phyloP scores from a whole-genome alignment of 2,329 filamentous ascomycete species.

The Diaporthe eres region DNA sequence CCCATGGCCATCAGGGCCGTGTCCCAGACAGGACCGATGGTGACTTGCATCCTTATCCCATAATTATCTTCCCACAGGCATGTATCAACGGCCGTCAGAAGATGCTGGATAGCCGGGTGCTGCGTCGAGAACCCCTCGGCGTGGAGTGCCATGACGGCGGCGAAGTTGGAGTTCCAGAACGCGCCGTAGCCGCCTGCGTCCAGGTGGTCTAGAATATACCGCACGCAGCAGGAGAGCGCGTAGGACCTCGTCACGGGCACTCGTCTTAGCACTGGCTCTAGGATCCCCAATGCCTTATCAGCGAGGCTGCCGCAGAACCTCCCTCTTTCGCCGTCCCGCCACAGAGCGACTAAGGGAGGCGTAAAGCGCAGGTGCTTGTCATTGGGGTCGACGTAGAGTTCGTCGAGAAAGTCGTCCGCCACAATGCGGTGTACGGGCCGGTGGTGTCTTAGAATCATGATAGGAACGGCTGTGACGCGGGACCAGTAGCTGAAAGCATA shows the following conservation, averaged over 20 bases:
- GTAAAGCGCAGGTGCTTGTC: not conserved
- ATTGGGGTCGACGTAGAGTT: not conserved
- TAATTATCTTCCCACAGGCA: constrained; percentile 36
- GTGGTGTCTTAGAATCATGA: constrained; percentile 1
- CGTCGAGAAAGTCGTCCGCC: not conserved
- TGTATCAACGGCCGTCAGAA: not conserved
- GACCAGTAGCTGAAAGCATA: constrained; percentile 12
- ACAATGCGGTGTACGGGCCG: not conserved
- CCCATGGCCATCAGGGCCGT: not conserved
- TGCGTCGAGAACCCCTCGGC: constrained; percentile 7
- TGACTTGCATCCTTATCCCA: not conserved
- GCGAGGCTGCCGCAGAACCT: constrained; percentile 9
- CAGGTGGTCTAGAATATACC: constrained; percentile 44
- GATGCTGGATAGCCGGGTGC: constrained; percentile 9
- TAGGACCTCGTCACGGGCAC: constrained; percentile 34
- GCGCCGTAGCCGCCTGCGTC: constrained; percentile 33
- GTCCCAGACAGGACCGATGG: not conserved
- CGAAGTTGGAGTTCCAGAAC: constrained; percentile 20
- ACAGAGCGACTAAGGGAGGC: not conserved
- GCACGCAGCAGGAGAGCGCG: constrained; percentile 48
- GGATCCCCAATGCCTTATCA: constrained; percentile 1
- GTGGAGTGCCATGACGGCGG: constrained; percentile 26
- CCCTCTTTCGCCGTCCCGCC: not conserved
- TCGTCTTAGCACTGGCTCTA: constrained; percentile 8
- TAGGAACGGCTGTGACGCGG: not conserved